These are phyloP conservation scores for Crithidia thermophila DNA, from an alignment of 208 protist species.

Conservation along the genomic window DNA sequence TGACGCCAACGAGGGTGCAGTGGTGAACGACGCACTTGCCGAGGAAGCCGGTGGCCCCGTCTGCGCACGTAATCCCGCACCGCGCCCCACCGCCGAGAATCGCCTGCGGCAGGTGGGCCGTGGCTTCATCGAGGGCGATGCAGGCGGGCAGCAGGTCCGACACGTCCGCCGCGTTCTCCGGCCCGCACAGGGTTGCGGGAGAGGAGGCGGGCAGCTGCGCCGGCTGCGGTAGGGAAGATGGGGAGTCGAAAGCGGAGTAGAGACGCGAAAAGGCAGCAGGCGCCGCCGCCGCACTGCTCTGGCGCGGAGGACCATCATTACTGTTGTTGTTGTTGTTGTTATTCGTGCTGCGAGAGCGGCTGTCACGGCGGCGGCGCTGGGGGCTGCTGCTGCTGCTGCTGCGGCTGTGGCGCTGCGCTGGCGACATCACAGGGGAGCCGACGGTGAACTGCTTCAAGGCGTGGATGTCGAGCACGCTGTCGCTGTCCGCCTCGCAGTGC, in stretches of 20 bases:
- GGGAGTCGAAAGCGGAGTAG: neutral
- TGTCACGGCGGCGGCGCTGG: neutral
- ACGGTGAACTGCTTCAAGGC: conserved; percentile 6
- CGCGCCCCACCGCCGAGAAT: conserved; percentile 55
- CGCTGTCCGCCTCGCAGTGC: conserved; percentile 30
- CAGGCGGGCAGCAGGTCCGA: conserved; percentile 51
- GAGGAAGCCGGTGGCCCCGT: conserved; percentile 43
- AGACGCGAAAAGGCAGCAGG: no score
- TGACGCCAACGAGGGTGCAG: conserved; percentile 54
- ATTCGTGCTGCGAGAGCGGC: neutral
- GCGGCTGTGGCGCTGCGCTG: neutral
- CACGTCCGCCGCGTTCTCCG: conserved; percentile 9
- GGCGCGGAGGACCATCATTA: neutral
- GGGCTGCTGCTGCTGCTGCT: neutral
- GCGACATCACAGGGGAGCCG: neutral
- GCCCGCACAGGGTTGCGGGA: neutral
- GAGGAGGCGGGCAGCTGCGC: neutral
- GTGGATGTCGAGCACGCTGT: conserved; percentile 64
- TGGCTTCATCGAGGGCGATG: conserved; percentile 57
- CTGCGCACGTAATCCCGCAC: conserved; percentile 58
- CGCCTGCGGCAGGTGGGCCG: conserved; percentile 51
- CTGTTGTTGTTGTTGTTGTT: neutral
- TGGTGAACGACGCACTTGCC: conserved; percentile 41
- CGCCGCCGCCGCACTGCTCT: no score
- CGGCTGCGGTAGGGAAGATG: neutral